phyloP scores from a whole-genome alignment of 1,284 basidiomycete genomes.

The Puccinia novopanici region DNA sequence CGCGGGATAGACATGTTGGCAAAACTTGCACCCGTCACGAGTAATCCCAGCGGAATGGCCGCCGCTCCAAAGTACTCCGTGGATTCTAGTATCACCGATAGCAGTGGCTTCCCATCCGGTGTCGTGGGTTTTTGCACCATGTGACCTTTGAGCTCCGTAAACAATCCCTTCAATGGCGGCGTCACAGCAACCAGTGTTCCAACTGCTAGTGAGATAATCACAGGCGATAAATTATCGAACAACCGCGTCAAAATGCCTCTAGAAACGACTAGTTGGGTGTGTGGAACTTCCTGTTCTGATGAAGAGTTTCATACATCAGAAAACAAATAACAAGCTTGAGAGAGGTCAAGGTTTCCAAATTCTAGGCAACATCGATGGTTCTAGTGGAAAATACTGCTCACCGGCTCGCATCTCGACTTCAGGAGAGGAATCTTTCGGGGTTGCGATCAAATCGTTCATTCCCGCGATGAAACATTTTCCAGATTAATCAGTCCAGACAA shows the following conservation, averaged over 20 bases:
- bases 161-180: conserved; percentile 35
- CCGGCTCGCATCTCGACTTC: background rate
- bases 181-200: conserved; percentile 25
- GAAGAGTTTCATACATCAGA: too few relatives aligned
- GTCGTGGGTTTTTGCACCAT: conserved; percentile 12
- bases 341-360: too few relatives aligned
- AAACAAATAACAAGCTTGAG: too few relatives aligned
- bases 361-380: too few relatives aligned
- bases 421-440: background rate
- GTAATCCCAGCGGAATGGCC: conserved; percentile 29
- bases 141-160: background rate
- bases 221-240: conserved; percentile 12
- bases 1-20: conserved; percentile 46
- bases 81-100: conserved; percentile 34
- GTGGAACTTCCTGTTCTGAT: background rate
- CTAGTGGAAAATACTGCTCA: background rate
- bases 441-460: conserved; percentile 1
- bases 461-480: background rate
- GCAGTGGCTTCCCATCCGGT: conserved; percentile 34
- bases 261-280: background rate
- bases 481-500: background rate
- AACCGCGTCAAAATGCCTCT: background rate
- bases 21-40: conserved; percentile 41
- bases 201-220: conserved; percentile 22
- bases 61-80: conserved; percentile 21